Evolutionary conservation across 2,329 filamentous ascomycete genomes (phyloP), one percentile per base, ranked within the genome.

Genomic region (Botrytis fabae): DNA sequence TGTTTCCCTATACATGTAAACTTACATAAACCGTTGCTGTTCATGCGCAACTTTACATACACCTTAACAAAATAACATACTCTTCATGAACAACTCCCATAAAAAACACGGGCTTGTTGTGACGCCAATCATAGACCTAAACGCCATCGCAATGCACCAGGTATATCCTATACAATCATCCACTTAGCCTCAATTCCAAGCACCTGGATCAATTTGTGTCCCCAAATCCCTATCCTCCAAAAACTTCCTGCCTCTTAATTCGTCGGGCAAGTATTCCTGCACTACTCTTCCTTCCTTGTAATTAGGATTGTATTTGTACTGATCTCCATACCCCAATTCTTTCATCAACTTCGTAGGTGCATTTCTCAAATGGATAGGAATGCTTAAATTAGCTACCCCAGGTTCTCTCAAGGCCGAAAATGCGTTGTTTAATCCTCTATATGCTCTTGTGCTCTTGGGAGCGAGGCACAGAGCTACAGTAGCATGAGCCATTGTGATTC

Each of bases 231-330:
- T 84, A 7, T 94, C 90, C 79, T 97, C 94, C 54, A 98, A 82
- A 79, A 98, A 98, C 32, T 79, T 85, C 65, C 92, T 86, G 0
- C 91, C 94, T 51, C 85, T 81, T 12, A 99, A 82, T 72, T 88
- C 88, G 18, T 93, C 91, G 0, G 96, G 96, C n/a, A 99, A 82
- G 82, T 98, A 99, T 38, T 95, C 92, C 83, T 99, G 96, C 75
- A 85, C 87, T 0, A 98, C 95, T 77, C 85, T 89, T 0, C 96
- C 96, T 74, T 95, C 90, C 69, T 88, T 83, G 79, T 95, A 99
- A 77, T 97, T 93, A 0, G 96, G 96, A 77, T 97, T 97, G 80
- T 99, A 98, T 82, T 98, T 98, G 83, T 99, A 99, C 81, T 94
- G 93, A 68, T 90, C 91, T 0, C 95, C 95, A 80, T 94, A 97